Percentiles rank a stretch among this genome's conserved stretches.
Evolutionary conservation across 139 green algal species (phyloP).

Genomic region (Medakamo hakoo): DNA sequence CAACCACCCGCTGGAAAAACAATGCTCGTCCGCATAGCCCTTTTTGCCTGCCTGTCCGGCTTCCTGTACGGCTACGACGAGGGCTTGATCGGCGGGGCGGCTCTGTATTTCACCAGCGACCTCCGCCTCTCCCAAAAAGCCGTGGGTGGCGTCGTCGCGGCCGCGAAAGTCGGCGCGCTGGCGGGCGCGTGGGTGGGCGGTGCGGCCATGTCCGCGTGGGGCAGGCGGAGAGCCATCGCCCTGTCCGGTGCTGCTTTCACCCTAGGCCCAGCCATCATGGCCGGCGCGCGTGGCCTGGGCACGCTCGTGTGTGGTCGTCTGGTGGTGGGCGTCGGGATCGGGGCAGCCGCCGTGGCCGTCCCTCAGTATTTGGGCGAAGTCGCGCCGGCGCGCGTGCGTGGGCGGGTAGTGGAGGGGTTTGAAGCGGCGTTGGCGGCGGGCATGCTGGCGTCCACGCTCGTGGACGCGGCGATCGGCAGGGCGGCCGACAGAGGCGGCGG

Average conservation of each 20-base stretch:
- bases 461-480: constrained; percentile 36
- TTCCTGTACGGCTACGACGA: constrained; percentile 68
- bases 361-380: constrained; percentile 72
- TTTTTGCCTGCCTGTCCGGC: constrained; percentile 42
- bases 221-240: constrained; percentile 40
- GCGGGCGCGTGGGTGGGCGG: constrained; percentile 53
- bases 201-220: constrained; percentile 56
- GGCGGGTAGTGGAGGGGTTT: constrained; percentile 41
- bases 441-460: constrained; percentile 44
- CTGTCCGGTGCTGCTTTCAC: constrained; percentile 42
- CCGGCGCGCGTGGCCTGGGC: constrained; percentile 18
- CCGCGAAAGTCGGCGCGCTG: constrained; percentile 56
- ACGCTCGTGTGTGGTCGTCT: constrained; percentile 45
- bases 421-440: constrained; percentile 63
- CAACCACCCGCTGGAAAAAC: not conserved
- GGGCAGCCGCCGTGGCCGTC: constrained; percentile 52
- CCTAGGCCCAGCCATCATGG: constrained; percentile 55
- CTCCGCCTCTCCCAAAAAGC: constrained; percentile 17
- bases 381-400: constrained; percentile 34
- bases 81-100: constrained; percentile 46
- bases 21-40: constrained; percentile 35
- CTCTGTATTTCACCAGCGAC: constrained; percentile 40
- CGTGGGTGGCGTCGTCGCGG: constrained; percentile 45
- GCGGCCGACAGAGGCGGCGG: constrained; percentile 12
- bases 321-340: constrained; percentile 59